Percentiles rank a stretch among this genome's conserved stretches.
Conservation (phyloP, 2,329 filamentous ascomycete species). For the Cercospora zeina region DNA sequence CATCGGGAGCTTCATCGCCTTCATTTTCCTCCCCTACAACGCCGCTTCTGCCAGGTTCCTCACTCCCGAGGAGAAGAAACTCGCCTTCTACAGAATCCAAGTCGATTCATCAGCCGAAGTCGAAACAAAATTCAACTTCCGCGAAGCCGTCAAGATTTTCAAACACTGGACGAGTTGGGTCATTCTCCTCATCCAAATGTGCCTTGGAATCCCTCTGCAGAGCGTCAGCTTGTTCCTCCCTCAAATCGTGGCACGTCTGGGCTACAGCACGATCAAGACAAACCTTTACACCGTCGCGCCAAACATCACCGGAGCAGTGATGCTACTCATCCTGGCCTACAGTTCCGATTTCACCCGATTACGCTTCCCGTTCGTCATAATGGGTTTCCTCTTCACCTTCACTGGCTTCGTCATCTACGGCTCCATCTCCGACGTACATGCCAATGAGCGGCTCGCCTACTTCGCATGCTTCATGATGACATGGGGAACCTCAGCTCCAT, state of each 20-base stretch:
- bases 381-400: constrained; percentile 73
- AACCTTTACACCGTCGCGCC: constrained; percentile 82
- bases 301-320: constrained; percentile 70
- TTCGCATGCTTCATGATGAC: constrained; percentile 81
- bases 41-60: constrained; percentile 67
- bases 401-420: constrained; percentile 78
- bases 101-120: constrained; percentile 69
- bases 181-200: constrained; percentile 59
- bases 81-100: constrained; percentile 73
- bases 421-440: constrained; percentile 60
- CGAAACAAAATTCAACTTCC: constrained; percentile 57
- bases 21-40: constrained; percentile 66
- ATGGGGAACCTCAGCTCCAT: constrained; percentile 73
- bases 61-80: constrained; percentile 62
- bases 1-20: constrained; percentile 61
- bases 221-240: constrained; percentile 60
- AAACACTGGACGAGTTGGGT: constrained; percentile 56
- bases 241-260: constrained; percentile 57
- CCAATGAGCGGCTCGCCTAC: constrained; percentile 66
- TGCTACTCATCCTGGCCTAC: constrained; percentile 72
- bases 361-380: constrained; percentile 71
- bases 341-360: constrained; percentile 65
- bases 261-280: constrained; percentile 61
- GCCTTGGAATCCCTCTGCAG: constrained; percentile 60
- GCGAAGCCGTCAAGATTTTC: constrained; percentile 56